Evolutionary conservation across 192 early-diverging fungal species (phyloP), one percentile per base, ranked within the genome.

Genomic region (Linnemannia exigua): DNA sequence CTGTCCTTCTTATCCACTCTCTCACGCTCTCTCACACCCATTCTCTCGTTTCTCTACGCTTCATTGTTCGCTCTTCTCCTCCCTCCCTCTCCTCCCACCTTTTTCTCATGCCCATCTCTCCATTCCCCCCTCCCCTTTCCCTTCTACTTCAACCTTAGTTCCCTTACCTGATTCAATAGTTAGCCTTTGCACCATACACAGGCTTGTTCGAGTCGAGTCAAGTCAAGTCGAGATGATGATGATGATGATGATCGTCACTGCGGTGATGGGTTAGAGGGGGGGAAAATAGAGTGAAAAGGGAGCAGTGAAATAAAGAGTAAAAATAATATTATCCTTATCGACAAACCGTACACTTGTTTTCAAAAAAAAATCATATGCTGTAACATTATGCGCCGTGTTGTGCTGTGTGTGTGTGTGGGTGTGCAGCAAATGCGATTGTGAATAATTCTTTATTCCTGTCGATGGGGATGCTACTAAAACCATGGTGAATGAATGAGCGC

Each of bases 381-480:
- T 61, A n/a, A n/a, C n/a, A n/a, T n/a, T 20, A 31, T 63, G 41
- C 41, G 41, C 41, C 41, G 41, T 44, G 9, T 63, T 63, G 28
- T 11, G 58, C 52, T n/a, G 52, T 54, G 52, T 54, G 52, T 54
- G n/a, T 54, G 8, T n/a, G 5, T 54, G n/a, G n/a, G n/a, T 12
- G 8, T 63, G 58, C 58, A 63, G 58, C 58, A 63, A 28, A 63
- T 11, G 28, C 58, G 58, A 63, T 63, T 11, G 14, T 31, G 15
- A 63, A 63, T 28, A 63, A 63, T 63, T 63, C 58, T 63, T 63
- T 63, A 63, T 63, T 63, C 58, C 58, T 63, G 28, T 15, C 28
- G 58, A 63, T 63, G 28, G 58, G 58, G 58, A 63, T 63, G 58
- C 41, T n/a, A 44, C 5, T 44, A 6, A 6, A 9, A 44, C 41